Evolutionary conservation across 352 stramenopile genomes (phyloP).

Genomic region (Globisporangium apiculatum): DNA sequence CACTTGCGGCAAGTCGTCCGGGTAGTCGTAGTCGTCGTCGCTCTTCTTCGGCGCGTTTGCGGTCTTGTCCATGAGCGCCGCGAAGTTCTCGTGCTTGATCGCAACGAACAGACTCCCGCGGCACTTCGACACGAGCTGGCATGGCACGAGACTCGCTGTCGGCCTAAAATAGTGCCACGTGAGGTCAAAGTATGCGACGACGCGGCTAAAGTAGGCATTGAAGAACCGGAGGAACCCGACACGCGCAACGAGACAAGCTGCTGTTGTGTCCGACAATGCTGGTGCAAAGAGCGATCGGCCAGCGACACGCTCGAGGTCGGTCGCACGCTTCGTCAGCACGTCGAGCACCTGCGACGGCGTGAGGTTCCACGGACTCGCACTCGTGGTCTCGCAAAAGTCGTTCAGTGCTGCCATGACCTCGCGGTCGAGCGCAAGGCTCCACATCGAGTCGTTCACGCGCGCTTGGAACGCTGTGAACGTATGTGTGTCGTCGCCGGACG

Average conservation of each 20-base stretch:
- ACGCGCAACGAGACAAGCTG: slow-evolving; percentile 32
- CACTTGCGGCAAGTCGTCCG: slow-evolving; percentile 80
- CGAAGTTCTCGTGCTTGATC: slow-evolving; percentile 81
- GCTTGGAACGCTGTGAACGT: slow-evolving; percentile 13
- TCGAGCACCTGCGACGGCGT: slow-evolving; percentile 26
- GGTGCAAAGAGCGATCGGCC: not conserved
- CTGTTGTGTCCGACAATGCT: not conserved
- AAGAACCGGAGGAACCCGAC: slow-evolving; percentile 65
- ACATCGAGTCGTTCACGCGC: slow-evolving; percentile 26
- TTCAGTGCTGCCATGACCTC: slow-evolving; percentile 38
- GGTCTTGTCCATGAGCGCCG: slow-evolving; percentile 62
- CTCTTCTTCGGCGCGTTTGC: slow-evolving; percentile 65
- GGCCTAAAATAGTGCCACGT: slow-evolving; percentile 69
- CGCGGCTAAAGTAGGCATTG: slow-evolving; percentile 63
- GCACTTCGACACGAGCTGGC: slow-evolving; percentile 47
- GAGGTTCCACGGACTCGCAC: slow-evolving; percentile 59
- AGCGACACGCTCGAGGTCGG: slow-evolving; percentile 4
- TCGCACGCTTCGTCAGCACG: slow-evolving; percentile 15
- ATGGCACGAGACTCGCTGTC: slow-evolving; percentile 22
- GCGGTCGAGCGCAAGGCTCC: slow-evolving; percentile 33
- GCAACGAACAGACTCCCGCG: slow-evolving; percentile 61
- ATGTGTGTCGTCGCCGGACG: not conserved
- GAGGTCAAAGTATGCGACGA: slow-evolving; percentile 71
- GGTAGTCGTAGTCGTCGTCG: slow-evolving; percentile 91
- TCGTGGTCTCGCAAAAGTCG: slow-evolving; percentile 42